A percentile compares a stretch with the other conserved stretches of the same genome.
Evolutionary conservation across 371 early-diverging fungal genomes (phyloP).

Genomic region (Coemansia sp.): DNA sequence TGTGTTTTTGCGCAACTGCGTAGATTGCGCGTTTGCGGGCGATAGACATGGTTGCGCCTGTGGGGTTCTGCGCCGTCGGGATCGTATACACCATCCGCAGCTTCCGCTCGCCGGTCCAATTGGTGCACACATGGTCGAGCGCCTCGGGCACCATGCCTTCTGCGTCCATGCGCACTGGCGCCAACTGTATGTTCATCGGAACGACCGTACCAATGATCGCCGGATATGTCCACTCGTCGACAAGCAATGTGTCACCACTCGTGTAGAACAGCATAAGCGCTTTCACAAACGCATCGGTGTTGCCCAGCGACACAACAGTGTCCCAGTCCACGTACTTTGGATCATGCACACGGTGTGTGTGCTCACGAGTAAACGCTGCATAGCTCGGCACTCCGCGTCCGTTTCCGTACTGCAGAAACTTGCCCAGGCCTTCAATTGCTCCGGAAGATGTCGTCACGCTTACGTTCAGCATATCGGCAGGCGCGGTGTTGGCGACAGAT

Average conservation of each 20-base stretch:
- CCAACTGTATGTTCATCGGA: constrained; percentile 60
- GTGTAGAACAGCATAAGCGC: constrained; percentile 57
- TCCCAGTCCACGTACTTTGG: constrained; percentile 66
- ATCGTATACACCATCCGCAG: constrained; percentile 63
- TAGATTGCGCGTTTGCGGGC: constrained; percentile 60
- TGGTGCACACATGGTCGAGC: constrained; percentile 49
- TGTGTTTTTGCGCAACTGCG: constrained; percentile 56
- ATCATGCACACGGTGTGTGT: constrained; percentile 54
- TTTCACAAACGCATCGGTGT: constrained; percentile 65
- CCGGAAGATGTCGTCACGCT: constrained; percentile 3
- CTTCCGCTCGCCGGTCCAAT: constrained; percentile 50
- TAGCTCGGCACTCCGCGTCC: constrained; percentile 41
- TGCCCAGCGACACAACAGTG: constrained; percentile 58
- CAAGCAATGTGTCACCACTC: constrained; percentile 62
- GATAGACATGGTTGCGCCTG: constrained; percentile 61
- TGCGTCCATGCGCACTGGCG: constrained; percentile 57
- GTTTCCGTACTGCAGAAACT: constrained; percentile 52
- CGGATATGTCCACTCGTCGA: constrained; percentile 77
- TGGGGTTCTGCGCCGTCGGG: constrained; percentile 71
- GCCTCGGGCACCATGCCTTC: constrained; percentile 60
- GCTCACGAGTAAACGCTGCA: constrained; percentile 37
- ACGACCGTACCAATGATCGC: constrained; percentile 67
- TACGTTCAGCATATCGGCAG: constrained; percentile 2
- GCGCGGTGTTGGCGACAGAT: neutral
- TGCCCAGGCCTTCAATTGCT: constrained; percentile 26